Base-by-base conservation (phyloP, 495 filamentous ascomycete species). In the Penicillium coprophilum region DNA sequence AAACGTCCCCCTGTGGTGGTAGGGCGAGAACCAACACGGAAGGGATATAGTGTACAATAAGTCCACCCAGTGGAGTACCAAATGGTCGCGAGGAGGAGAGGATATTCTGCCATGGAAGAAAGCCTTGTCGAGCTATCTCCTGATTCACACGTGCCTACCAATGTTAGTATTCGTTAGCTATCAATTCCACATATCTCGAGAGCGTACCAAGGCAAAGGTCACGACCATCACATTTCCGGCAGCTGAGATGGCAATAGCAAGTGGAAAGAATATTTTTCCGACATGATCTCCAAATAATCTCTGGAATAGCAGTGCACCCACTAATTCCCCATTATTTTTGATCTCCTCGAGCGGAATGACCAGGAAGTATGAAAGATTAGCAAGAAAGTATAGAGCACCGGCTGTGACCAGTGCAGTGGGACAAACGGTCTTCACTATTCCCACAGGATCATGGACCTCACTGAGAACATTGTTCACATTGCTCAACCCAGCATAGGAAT, bases 211-310 rank as follows among this genome's bases (percentile, higher is more conserved):
- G 8, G 81, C 71, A 66, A 87, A 91, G 8, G 86, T 87, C 7
- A 89, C 87, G 1, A 90, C 86, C 85, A 92, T 89, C 2, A 91
- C 85, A 65, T 91, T 91, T 0, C 88, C 88, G 1, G 79, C 82
- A 0, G 85, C 87, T 0, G 85, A 88, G 15, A 85, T 71, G 0
- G 87, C 87, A 46, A 91, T 81, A 12, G 85, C 80, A 10, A 88
- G 61, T 4, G 86, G 83, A 19, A 90, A 71, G 17, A 90, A 64
- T 19, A 69, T 72, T 28, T 72, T 79, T 1, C 87, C 87, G 19
- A 85, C 53, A 8, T 72, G 68, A 12, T 73, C 67, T 0, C 87
- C 87, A 71, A 91, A 88, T 0, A 85, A 71, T n/a, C 77, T 72
- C 52, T 85, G 80, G 51, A 91, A 89, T 41, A 91, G 84, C 9